Evolutionary conservation across 2,329 filamentous ascomycete genomes (phyloP).

Genomic region (Rutstroemia sp.): DNA sequence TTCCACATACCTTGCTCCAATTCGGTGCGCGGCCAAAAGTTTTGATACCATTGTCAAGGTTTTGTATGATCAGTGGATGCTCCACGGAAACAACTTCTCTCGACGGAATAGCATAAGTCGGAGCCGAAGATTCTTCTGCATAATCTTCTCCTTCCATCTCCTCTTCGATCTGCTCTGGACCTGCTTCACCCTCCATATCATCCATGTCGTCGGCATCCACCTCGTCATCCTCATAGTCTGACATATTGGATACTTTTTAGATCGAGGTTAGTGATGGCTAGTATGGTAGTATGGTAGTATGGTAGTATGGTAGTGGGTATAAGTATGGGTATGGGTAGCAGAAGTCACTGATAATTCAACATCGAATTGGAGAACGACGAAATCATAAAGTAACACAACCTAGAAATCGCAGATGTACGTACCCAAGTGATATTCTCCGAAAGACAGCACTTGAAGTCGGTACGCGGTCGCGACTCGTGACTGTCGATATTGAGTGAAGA

Average conservation of each 20-base stretch:
- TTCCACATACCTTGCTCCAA: conserved; percentile 26
- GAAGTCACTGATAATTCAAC: too few relatives aligned
- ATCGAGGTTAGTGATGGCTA: background rate
- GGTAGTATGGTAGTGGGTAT: too few relatives aligned
- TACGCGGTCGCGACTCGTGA: background rate
- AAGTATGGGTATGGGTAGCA: too few relatives aligned
- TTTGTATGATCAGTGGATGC: conserved; percentile 58
- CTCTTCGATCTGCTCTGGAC: background rate
- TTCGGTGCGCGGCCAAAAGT: conserved; percentile 43
- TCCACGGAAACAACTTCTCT: conserved; percentile 53
- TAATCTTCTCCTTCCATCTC: background rate
- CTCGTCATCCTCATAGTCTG: background rate
- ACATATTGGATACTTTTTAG: background rate
- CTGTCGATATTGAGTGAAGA: background rate
- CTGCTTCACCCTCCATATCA: background rate
- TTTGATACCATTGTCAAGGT: conserved; percentile 54
- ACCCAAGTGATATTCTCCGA: background rate
- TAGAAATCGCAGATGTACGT: too few relatives aligned
- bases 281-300: background rate
- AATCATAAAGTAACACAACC: too few relatives aligned
- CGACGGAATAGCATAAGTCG: conserved; percentile 43
- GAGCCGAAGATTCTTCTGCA: conserved; percentile 21
- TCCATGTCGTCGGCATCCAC: conserved; percentile 2
- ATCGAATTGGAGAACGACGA: too few relatives aligned
- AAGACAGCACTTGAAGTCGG: background rate